Evolutionary conservation across 805 yeast genomes (phyloP), one percentile per base, ranked within the genome.

Genomic region (Kuraishia ogatae): DNA sequence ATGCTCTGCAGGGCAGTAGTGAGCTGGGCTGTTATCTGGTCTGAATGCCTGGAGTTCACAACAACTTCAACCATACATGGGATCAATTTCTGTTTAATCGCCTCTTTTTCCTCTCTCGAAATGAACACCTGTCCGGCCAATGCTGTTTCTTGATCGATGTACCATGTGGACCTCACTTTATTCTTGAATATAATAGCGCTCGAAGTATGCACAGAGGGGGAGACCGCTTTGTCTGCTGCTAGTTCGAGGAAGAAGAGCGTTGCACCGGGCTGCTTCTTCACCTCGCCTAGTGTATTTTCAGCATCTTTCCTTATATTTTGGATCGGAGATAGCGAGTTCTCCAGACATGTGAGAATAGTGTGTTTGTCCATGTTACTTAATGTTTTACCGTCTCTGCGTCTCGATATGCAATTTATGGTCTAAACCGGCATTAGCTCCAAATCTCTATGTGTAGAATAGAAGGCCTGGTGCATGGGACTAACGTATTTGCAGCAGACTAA

Each of bases 131-230:
- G 48, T 19, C 64, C 52, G 1, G 56, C 54, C 20, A 64, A 58
- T 2, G 64, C 19, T 17, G 66, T 59, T 10, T 59, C 59, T 13
- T 67, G 59, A 51, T 59, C 64, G 23, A 69, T 68, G 39, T 62
- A 61, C 97, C 97, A 92, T 53, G 80, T 76, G 43, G 80, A 76
- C 17, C 76, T 72, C 22, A 90, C 76, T 55, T 83, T 77, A 68
- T 93, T 92, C 67, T 93, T 93, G 68, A 90, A 81, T 68, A 82
- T 89, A 3, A 93, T 84, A 0, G 94, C 91, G 1, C 96, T 86
- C 13, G 96, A 88, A 52, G 82, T 72, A 61, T 84, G 79, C 52
- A 87, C 76, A 23, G 75, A 79, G 1, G 70, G 68, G 5, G 81
- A 73, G 17, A 78, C 66, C 20, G 67, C 59, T 11, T 62, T 61